Base-by-base conservation (phyloP, 768 basidiomycete genomes). In the Tubosaeta sp. region DNA sequence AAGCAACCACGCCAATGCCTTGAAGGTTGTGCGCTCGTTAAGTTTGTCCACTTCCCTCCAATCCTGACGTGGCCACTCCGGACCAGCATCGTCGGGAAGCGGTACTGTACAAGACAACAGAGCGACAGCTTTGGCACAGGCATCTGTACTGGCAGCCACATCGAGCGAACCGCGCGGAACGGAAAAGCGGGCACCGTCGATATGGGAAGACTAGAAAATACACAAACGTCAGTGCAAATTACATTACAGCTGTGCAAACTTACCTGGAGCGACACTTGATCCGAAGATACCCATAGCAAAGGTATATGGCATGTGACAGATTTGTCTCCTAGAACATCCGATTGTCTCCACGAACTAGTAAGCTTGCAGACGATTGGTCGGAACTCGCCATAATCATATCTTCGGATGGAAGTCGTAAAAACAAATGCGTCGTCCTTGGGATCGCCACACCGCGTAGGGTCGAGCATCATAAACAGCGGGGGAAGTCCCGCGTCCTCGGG, bases 41-140 rank as follows among this genome's bases (percentile, higher is more conserved):
- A 91, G 74, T 59, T 89, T 86, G 67, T 95, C 91, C 41, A 97
- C 82, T 59, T 92, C 88, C 38, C 70, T 73, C 91, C 91, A 97
- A 6, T 61, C 55, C 12, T 78, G 82, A 29, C 74, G 75, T 6
- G 87, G 82, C 95, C 95, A 97, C 61, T 92, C 86, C 1, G 80
- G 63, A 27, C 86, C 86, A 13, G 84, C 86, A 62, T 88, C 80
- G 12, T 79, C 77, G 13, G 75, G 75, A 47, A 95, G 79, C 34
- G 86, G 82, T 37, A 93, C 86, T 2, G 71, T 76, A 63, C 91
- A 93, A 42, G 85, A 79, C 19, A 97, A 76, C 5, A 97, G 71
- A 0, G 91, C 91, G 50, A 81, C 81, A 0, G 95, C 92, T 55
- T 79, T 79, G 37, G 74, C 69, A 66, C 94, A 97, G 6, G 84